Evolutionary conservation across 257 asterid genomes (phyloP).

Genomic region (Jaltomata sinuosa): DNA sequence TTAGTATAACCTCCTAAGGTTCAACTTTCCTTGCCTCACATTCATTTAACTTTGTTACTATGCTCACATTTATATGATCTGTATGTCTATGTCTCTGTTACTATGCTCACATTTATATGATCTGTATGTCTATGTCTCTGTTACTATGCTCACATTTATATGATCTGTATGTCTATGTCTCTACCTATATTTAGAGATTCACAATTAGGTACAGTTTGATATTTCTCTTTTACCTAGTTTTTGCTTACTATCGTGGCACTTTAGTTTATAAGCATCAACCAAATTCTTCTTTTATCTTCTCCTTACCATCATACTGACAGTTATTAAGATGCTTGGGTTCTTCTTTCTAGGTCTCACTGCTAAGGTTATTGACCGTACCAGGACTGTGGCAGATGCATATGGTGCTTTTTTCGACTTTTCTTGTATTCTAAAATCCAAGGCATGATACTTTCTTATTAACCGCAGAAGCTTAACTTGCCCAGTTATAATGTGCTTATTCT

Average conservation of each 20-base stretch:
- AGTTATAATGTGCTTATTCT: background rate
- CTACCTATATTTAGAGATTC: background rate
- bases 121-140: too few species aligned
- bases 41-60: background rate
- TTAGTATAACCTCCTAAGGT: background rate
- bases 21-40: background rate
- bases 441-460: conserved; percentile 18
- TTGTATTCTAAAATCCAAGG: conserved; percentile 78
- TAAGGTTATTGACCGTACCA: conserved; percentile 66
- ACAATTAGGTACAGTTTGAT: background rate
- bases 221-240: background rate
- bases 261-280: background rate
- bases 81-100: too few species aligned
- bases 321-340: conserved; percentile 3
- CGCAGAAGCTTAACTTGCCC: background rate
- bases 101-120: too few species aligned
- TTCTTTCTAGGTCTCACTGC: conserved; percentile 75
- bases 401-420: conserved; percentile 91
- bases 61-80: too few species aligned
- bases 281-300: background rate
- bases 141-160: background rate
- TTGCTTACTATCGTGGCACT: background rate
- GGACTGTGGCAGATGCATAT: conserved; percentile 70
- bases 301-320: background rate
- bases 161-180: background rate